Conservation (phyloP, 345 rosid genomes). For the Dimocarpus longan region DNA sequence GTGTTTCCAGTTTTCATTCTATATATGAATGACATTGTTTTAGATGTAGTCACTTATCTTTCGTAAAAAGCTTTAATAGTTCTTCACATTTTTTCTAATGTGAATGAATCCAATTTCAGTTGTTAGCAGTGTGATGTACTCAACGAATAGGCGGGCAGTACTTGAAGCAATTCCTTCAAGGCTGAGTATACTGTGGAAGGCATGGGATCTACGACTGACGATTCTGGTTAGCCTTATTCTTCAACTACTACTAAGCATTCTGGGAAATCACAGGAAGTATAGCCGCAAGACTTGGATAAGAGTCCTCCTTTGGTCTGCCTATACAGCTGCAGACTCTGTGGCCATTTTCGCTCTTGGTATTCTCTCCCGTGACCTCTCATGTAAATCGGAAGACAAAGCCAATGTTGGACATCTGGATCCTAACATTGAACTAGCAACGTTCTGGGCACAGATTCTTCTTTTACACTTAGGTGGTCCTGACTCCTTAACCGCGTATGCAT, state of each 20-base stretch:
- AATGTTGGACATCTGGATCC: background rate
- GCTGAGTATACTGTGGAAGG: background rate
- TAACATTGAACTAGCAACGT: background rate
- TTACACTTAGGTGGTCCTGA: constrained; percentile 15
- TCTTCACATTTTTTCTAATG: too few relatives aligned
- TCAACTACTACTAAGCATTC: constrained; percentile 6
- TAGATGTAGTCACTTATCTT: too few relatives aligned
- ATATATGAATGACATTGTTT: too few relatives aligned
- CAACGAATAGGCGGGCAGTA: background rate
- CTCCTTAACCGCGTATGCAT: constrained; percentile 13
- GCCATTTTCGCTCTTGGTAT: constrained; percentile 8
- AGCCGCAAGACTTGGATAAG: background rate
- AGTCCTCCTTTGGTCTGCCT: background rate
- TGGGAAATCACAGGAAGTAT: constrained; percentile 6
- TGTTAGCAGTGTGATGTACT: background rate
- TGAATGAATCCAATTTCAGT: background rate
- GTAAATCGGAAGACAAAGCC: too few relatives aligned
- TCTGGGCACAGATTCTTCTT: constrained; percentile 18
- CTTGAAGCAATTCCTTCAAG: background rate
- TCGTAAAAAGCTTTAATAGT: too few relatives aligned
- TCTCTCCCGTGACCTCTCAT: background rate
- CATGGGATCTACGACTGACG: constrained; percentile 12
- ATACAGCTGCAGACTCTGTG: background rate
- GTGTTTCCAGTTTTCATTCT: too few relatives aligned
- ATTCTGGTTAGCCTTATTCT: constrained; percentile 5